Percentiles rank a stretch among this genome's conserved stretches.
phyloP scores from a whole-genome alignment of 164 flowering plant genomes.

The Buxus sempervirens region DNA sequence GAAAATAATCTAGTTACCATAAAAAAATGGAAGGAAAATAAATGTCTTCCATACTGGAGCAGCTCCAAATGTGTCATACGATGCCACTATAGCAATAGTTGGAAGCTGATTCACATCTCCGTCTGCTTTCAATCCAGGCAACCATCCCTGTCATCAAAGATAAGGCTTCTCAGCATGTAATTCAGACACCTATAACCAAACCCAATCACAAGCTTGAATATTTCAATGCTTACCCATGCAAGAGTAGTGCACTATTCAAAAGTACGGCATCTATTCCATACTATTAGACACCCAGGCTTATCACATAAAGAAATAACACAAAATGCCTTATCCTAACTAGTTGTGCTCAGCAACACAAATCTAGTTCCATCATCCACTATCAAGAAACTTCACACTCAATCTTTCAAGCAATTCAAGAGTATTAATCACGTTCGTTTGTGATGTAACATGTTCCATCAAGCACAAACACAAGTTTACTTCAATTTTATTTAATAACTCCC shows the following conservation, averaged over 20 bases:
- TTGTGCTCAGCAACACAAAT: too few relatives aligned
- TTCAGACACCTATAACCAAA: neutral
- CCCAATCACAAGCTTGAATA: neutral
- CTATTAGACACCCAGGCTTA: too few relatives aligned
- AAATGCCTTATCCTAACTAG: neutral
- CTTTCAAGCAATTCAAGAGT: neutral
- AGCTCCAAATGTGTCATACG: constrained; percentile 98
- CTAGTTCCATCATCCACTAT: too few relatives aligned
- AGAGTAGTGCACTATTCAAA: neutral
- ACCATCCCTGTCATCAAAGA: constrained; percentile 72
- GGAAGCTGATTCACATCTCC: constrained; percentile 96
- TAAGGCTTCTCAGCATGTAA: neutral
- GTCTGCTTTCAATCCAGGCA: constrained; percentile 81
- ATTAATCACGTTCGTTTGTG: neutral
- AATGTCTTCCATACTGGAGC: constrained; percentile 66
- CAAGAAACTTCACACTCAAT: too few relatives aligned
- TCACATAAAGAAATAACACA: neutral
- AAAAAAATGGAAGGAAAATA: too few relatives aligned
- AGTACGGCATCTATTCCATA: too few relatives aligned
- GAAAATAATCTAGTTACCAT: neutral
- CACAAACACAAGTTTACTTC: too few relatives aligned
- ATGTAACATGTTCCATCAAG: neutral
- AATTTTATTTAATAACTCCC: neutral
- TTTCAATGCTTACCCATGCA: neutral
- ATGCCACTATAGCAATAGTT: constrained; percentile 95